Evolutionary conservation across 129 eudicot genomes (phyloP), one percentile per base, ranked within the genome.

Genomic region (Solidago caesia): DNA sequence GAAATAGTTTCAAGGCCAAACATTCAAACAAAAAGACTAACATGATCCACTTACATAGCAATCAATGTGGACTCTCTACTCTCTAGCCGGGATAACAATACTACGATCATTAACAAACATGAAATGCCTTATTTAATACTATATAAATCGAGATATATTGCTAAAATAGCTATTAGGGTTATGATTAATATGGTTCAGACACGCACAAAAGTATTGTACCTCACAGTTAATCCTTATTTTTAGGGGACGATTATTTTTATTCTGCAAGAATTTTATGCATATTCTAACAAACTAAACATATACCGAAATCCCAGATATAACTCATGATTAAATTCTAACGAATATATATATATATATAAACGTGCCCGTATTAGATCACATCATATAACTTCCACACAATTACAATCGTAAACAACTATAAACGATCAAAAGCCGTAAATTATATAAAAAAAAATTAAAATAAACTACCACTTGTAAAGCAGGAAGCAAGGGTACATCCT

Each of bases 401-500:
- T 60, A 16, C 48, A 48, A 39, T 39, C 2, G 16, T 7, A 48
- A 33, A 33, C 49, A 49, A 41, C 21, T 41, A 41, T 21, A 21
- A 21, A 21, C 21, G 21, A 21, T 21, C 21, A 21, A 21, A 21
- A 21, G 21, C 21, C 21, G 47, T 41, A 62, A 78, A 64, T 62
- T 56, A 71, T 48, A 70, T 21, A 7, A 7, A 62, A n/a, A 14
- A 33, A 72, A 72, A 55, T 51, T 10, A 14, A 33, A 72, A 72
- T 53, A 33, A 56, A 64, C 45, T 59, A 45, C 21, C 73, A 79
- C 97, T 91, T 85, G 91, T 47, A 85, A 73, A 21, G 72, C 70
- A 61, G 85, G 72, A 0, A 75, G 61, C 4, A 70, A 4, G 2
- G 39, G 39, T 1, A 33, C 3, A 33, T 33, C 39, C 39, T 33